Percentiles rank a stretch among this genome's conserved stretches.
These are phyloP conservation scores for Melaleuca alternifolia DNA, from an alignment of 345 rosid species.

Conservation along the genomic window DNA sequence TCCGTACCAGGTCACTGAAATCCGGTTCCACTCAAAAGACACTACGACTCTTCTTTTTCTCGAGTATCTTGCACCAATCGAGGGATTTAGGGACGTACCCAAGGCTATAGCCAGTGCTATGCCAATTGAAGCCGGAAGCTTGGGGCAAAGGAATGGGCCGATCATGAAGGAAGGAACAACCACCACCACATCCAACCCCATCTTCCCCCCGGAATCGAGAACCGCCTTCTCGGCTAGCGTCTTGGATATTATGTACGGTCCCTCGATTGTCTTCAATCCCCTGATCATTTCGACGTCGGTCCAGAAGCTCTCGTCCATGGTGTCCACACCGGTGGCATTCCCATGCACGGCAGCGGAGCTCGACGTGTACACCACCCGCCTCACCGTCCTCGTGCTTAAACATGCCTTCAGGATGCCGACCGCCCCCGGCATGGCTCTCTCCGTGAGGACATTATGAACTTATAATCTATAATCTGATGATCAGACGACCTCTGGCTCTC, in stretches of 20 bases:
- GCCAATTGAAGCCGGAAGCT: slow-evolving; percentile 11
- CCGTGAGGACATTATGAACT: too few relatives aligned
- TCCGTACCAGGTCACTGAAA: too few relatives aligned
- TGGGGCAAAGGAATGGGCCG: slow-evolving; percentile 31
- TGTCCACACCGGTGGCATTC: neutral
- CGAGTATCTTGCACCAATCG: too few relatives aligned
- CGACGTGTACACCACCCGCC: slow-evolving; percentile 56
- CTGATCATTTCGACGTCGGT: slow-evolving; percentile 13
- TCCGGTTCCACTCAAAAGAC: too few relatives aligned
- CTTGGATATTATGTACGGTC: slow-evolving; percentile 16
- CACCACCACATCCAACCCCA: slow-evolving; percentile 26
- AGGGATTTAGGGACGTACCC: slow-evolving; percentile 5
- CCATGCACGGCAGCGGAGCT: slow-evolving; percentile 10
- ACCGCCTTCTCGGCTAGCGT: slow-evolving; percentile 20
- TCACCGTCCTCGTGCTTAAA: slow-evolving; percentile 37
- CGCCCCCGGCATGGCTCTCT: slow-evolving; percentile 35
- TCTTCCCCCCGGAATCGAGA: slow-evolving; percentile 7
- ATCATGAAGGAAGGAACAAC: slow-evolving; percentile 12
- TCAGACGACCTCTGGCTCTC: slow-evolving; percentile 37
- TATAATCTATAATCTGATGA: too few relatives aligned
- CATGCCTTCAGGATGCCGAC: slow-evolving; percentile 43
- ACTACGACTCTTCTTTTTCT: too few relatives aligned
- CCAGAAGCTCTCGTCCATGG: slow-evolving; percentile 30
- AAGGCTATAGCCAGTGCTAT: slow-evolving; percentile 6
- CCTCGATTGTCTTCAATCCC: neutral